These are phyloP conservation scores for Lasiosphaeriaceae sp. DNA, from an alignment of 495 filamentous ascomycete species.

Conservation along the genomic window DNA sequence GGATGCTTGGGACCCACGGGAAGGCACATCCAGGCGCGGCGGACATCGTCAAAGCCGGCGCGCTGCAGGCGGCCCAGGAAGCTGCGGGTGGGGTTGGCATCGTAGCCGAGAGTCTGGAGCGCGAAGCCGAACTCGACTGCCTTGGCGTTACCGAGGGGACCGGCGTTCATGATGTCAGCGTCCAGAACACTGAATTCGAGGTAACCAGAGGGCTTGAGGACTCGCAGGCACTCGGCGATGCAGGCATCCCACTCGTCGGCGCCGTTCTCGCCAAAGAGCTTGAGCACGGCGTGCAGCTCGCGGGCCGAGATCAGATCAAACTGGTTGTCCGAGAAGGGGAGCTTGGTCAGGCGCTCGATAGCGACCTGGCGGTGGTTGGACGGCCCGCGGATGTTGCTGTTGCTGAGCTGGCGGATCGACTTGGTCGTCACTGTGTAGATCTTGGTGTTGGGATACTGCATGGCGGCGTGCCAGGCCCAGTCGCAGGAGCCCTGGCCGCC, in stretches of 20 bases:
- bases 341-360: conserved; percentile 66
- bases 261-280: conserved; percentile 57
- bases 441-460: conserved; percentile 76
- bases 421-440: conserved; percentile 82
- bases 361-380: conserved; percentile 79
- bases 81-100: conserved; percentile 72
- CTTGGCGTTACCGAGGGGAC: conserved; percentile 70
- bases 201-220: conserved; percentile 88
- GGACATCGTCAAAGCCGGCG: conserved; percentile 71
- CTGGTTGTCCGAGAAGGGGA: conserved; percentile 83
- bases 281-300: conserved; percentile 77
- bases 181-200: conserved; percentile 88
- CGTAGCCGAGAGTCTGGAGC: conserved; percentile 82
- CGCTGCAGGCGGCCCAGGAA: conserved; percentile 72
- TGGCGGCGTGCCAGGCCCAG: conserved; percentile 92
- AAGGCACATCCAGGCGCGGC: conserved; percentile 85
- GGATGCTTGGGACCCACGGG: conserved; percentile 69
- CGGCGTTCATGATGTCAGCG: conserved; percentile 80
- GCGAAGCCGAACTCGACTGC: conserved; percentile 86
- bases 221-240: conserved; percentile 79
- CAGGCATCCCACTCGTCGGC: conserved; percentile 86
- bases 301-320: conserved; percentile 92
- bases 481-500: conserved; percentile 81
- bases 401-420: conserved; percentile 57
- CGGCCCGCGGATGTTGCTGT: conserved; percentile 72